Base-by-base conservation (phyloP, 192 early-diverging fungal species). In the Coemansia sp. region DNA sequence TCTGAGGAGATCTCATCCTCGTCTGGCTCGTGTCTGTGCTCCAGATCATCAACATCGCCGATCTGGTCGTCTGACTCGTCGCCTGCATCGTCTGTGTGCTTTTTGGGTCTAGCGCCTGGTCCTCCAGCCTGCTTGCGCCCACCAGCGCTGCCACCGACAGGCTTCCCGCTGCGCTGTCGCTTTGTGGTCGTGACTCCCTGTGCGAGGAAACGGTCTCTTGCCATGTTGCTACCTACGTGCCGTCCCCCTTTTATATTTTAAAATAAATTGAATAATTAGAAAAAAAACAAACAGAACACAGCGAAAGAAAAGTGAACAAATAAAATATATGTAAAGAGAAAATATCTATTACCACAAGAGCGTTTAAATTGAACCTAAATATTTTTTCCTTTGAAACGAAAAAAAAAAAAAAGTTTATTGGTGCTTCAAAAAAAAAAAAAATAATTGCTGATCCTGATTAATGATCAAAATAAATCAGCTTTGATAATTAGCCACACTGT, bases 141-240 rank as follows among this genome's bases (percentile, higher is more conserved):
- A 2, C 59, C 20, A 2, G 51, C 0, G 58, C 58, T 22, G 14
- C 8, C 12, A 3, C 37, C 37, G 17, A 39, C 61, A 5, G 69
- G 62, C 37, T 59, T 64, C 12, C 76, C 75, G 53, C 53, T 58
- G 39, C 79, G 73, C 43, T 73, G 79, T 14, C 79, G 73, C 69
- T 81, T 81, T 65, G 70, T 72, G 51, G 53, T 52, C 15, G 72
- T 65, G 39, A 81, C 79, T 39, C 79, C 79, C 14, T 71, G 69
- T 20, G 79, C 71, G 2, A 81, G 74, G 68, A 81, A 76, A 14
- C 79, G 73, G 60, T 81, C 79, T 22, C 66, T 76, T 33, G 79
- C 71, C 79, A 81, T 81, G 17, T 48, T 22, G 11, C 32, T 57
- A 45, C 57, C 15, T 57, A 56, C 14, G 6, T 58, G 22, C 22